Base-by-base conservation (phyloP, 2,329 filamentous ascomycete genomes). In the Aureobasidium sp. region DNA sequence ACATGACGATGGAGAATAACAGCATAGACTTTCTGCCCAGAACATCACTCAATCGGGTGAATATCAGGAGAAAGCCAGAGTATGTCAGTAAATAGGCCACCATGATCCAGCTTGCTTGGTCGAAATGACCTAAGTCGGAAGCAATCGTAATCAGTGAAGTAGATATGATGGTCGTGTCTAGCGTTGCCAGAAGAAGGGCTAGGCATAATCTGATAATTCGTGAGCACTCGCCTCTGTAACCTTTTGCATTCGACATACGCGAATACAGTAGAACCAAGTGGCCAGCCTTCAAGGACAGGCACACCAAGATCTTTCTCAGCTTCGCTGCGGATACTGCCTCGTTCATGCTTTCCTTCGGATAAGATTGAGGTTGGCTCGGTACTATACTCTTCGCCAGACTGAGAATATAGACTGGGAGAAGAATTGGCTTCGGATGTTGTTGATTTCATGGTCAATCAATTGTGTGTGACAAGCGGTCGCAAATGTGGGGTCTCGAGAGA, bases 41-140 rank as follows among this genome's bases (percentile, higher is more conserved):
- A 2, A 63, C 49, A 41, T 63, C 62, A 32, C 57, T 61, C 25
- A 61, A 29, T 27, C 62, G 21, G 10, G 62, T 50, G 30, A 63
- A 61, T 21, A 63, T 61, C 25, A 63, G 54, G 45, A 61, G 59
- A 36, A 61, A 61, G 5, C 59, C 59, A 36, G 59, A 44, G 21
- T 61, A 61, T 5, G 59, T 61, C 15, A 61, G 30, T 34, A 61
- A 21, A 54, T 61, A 61, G 1, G 59, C 42, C 5, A 53, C 50
- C 9, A 61, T 21, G 3, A 61, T 50, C 59, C 59, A 61, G 37
- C 50, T 61, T 36, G 48, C 36, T 41, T 61, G 47, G 30, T 61
- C 59, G 30, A 53, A 61, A 27, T 53, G 49, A 30, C 59, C 59
- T 10, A 61, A 30, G 10, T 45, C 42, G 13, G 59, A 61, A 42